phyloP scores from a whole-genome alignment of 2,329 filamentous ascomycete genomes.

The Madurella fahalii region DNA sequence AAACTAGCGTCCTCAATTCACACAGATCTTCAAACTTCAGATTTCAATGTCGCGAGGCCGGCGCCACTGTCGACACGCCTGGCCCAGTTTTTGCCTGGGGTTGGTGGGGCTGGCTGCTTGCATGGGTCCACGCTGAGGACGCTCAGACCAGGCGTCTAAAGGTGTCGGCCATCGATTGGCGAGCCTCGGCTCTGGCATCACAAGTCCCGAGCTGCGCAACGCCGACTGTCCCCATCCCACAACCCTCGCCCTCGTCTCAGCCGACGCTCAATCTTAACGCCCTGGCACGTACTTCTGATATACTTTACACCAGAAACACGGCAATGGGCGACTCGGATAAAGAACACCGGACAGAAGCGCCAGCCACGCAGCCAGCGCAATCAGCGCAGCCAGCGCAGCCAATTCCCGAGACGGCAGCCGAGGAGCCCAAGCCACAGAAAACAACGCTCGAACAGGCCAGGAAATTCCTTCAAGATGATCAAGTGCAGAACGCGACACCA shows the following conservation, averaged over 20 bases:
- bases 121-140: background rate
- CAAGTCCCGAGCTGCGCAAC: slow-evolving; percentile 6
- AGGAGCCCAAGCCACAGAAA: slow-evolving; percentile 13
- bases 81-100: background rate
- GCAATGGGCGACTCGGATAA: slow-evolving; percentile 25
- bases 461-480: slow-evolving; percentile 70
- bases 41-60: background rate
- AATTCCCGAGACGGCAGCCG: slow-evolving; percentile 1
- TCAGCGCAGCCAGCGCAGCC: background rate
- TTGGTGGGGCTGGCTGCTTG: background rate
- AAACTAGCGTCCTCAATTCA: background rate
- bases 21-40: background rate
- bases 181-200: slow-evolving; percentile 15
- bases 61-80: background rate
- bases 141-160: slow-evolving; percentile 10
- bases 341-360: slow-evolving; percentile 17
- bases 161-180: background rate
- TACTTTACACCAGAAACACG: background rate
- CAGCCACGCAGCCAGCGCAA: slow-evolving; percentile 21
- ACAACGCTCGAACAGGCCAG: slow-evolving; percentile 60
- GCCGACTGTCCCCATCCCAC: background rate
- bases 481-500: slow-evolving; percentile 62
- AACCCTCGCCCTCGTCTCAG: background rate
- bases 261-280: background rate
- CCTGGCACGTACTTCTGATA: no score